Percentiles rank a stretch among this genome's conserved stretches.
phyloP scores from a whole-genome alignment of 2,329 filamentous ascomycete species.

The Scedosporium aurantiacum region DNA sequence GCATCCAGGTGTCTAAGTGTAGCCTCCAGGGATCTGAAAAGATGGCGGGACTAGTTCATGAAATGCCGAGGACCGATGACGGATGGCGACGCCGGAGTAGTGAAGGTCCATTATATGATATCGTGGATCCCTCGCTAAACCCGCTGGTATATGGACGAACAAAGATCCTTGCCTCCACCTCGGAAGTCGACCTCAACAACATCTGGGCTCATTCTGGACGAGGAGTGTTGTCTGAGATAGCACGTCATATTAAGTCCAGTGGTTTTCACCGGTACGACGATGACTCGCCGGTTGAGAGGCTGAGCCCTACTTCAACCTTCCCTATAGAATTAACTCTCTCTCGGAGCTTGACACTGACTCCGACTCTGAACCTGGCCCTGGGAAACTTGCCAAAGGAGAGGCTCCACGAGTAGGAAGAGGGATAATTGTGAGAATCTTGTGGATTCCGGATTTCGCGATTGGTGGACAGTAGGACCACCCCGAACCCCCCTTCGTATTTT shows the following conservation, averaged over 20 bases:
- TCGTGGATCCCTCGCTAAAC: slow-evolving; percentile 1
- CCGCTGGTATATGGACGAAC: slow-evolving; percentile 1
- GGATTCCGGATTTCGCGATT: too few species aligned
- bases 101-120: not conserved
- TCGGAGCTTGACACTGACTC: not conserved
- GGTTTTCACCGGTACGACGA: not conserved
- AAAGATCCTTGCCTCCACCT: not conserved
- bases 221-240: not conserved
- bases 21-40: not conserved
- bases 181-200: not conserved
- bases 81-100: not conserved
- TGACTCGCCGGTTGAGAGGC: not conserved
- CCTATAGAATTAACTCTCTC: too few species aligned
- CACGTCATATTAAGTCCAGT: not conserved
- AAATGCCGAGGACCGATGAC: not conserved
- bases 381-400: not conserved
- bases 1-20: not conserved
- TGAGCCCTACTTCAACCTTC: too few species aligned
- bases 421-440: not conserved
- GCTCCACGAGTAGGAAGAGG: too few species aligned
- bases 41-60: not conserved
- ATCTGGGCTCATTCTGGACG: not conserved
- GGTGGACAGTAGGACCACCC: not conserved
- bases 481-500: not conserved
- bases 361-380: not conserved